phyloP scores from a whole-genome alignment of 2,329 filamentous ascomycete species.

The Coniosporium tulheliwenetii region DNA sequence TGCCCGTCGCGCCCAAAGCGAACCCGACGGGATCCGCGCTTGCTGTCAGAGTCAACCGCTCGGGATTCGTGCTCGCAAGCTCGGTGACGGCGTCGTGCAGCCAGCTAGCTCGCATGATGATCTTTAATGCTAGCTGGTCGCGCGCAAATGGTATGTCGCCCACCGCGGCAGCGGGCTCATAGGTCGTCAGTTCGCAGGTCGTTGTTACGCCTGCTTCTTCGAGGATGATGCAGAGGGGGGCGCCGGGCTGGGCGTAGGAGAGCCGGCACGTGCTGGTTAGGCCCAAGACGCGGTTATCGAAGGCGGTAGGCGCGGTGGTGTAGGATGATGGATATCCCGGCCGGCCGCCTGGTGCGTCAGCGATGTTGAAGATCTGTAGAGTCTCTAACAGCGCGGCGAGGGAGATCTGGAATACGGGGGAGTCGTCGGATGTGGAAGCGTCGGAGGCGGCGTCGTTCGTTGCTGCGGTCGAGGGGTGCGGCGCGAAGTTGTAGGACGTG shows the following conservation, averaged over 20 bases:
- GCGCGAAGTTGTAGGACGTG: slow-evolving; percentile 49
- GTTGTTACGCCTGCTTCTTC: slow-evolving; percentile 79
- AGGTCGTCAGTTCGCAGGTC: slow-evolving; percentile 80
- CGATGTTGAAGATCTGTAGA: slow-evolving; percentile 80
- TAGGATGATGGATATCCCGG: background rate
- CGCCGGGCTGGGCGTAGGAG: slow-evolving; percentile 58
- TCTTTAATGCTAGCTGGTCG: slow-evolving; percentile 68
- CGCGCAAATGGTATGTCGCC: slow-evolving; percentile 29
- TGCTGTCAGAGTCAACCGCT: slow-evolving; percentile 52
- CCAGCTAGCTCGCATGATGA: slow-evolving; percentile 74
- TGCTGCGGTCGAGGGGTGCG: slow-evolving; percentile 7
- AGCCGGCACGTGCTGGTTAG: slow-evolving; percentile 78
- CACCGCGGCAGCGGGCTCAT: slow-evolving; percentile 45
- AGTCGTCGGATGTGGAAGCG: slow-evolving; percentile 22
- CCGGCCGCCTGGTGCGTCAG: slow-evolving; percentile 20
- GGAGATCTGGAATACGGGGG: slow-evolving; percentile 70
- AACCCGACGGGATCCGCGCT: slow-evolving; percentile 43
- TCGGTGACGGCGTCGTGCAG: slow-evolving; percentile 60
- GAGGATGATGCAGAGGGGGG: slow-evolving; percentile 69
- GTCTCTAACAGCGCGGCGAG: slow-evolving; percentile 81
- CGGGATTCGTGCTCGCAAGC: slow-evolving; percentile 52
- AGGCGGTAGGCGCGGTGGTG: slow-evolving; percentile 48
- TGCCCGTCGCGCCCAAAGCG: slow-evolving; percentile 50
- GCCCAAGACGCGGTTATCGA: slow-evolving; percentile 68
- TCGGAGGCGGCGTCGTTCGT: slow-evolving; percentile 3